phyloP scores from a whole-genome alignment of 768 basidiomycete species.

The Pulveroboletus ravenelii region DNA sequence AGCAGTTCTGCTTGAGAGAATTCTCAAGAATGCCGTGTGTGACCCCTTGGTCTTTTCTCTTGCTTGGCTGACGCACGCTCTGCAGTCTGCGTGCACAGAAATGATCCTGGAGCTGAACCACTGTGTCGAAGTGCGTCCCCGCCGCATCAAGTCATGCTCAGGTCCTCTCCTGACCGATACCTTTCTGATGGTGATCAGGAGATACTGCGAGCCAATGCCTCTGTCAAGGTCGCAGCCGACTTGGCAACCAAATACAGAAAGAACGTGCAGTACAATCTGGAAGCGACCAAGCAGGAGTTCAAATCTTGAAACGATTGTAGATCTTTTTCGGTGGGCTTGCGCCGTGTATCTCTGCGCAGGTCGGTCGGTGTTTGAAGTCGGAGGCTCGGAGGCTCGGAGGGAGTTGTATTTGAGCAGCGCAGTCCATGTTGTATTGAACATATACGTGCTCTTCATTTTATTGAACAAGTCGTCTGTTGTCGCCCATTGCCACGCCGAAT shows the following conservation, averaged over 20 bases:
- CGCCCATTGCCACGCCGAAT: no score
- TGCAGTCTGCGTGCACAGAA: slow-evolving; percentile 91
- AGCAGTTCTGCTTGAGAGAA: slow-evolving; percentile 83
- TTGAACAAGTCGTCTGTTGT: background rate
- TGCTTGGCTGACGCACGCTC: background rate
- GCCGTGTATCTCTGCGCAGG: background rate
- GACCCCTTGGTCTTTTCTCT: background rate
- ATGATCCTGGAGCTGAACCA: slow-evolving; percentile 85
- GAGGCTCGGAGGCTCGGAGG: no score
- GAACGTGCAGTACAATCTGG: slow-evolving; percentile 90
- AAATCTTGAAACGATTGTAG: background rate
- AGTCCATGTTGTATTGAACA: background rate
- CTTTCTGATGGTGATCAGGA: slow-evolving; percentile 43
- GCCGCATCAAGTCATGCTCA: background rate
- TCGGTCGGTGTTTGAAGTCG: background rate
- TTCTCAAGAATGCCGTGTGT: slow-evolving; percentile 83
- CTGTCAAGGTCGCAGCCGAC: slow-evolving; percentile 77
- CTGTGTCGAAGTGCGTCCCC: slow-evolving; percentile 65
- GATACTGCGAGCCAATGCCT: slow-evolving; percentile 71
- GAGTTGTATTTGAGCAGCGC: no score
- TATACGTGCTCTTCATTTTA: no score
- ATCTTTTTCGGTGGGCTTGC: background rate
- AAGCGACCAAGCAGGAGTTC: slow-evolving; percentile 50
- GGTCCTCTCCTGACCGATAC: background rate
- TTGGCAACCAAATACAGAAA: slow-evolving; percentile 83